Evolutionary conservation across 2,329 filamentous ascomycete species (phyloP).

Genomic region (Coniochaeta sp.): DNA sequence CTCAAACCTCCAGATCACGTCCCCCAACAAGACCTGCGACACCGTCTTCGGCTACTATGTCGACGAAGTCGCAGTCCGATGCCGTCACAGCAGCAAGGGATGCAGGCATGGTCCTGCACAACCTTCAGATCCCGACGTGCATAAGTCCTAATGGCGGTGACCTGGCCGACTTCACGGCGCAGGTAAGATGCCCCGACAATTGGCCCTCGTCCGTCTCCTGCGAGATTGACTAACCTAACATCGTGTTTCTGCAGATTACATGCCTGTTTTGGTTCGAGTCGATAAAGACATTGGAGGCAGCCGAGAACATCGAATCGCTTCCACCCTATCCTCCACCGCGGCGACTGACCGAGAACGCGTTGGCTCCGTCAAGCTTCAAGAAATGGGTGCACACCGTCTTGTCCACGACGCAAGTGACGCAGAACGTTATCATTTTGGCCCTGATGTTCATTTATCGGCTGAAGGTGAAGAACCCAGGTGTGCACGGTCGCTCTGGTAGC

Average conservation of each 20-base stretch:
- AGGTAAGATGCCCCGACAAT: constrained; percentile 42
- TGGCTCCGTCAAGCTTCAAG: constrained; percentile 71
- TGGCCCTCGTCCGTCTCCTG: not conserved
- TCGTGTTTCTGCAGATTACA: constrained; percentile 58
- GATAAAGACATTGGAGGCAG: constrained; percentile 67
- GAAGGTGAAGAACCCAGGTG: constrained; percentile 81
- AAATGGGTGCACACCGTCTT: constrained; percentile 93
- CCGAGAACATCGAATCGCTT: constrained; percentile 51
- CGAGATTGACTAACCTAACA: not conserved
- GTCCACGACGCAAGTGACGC: constrained; percentile 90
- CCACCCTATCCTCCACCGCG: constrained; percentile 32
- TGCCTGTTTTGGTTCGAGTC: constrained; percentile 98
- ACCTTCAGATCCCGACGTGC: constrained; percentile 64
- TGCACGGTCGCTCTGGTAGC: constrained; percentile 87
- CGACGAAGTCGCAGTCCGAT: constrained; percentile 18
- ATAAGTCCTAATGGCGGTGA: constrained; percentile 71
- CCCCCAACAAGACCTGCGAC: constrained; percentile 7
- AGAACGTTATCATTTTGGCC: constrained; percentile 87
- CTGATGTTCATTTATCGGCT: constrained; percentile 88
- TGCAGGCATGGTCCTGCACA: constrained; percentile 45
- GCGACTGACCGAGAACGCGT: constrained; percentile 61
- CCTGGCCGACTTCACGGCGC: constrained; percentile 74
- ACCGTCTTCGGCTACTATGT: constrained; percentile 8
- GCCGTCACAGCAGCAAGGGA: constrained; percentile 26
- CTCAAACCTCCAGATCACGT: constrained; percentile 11